Conservation (phyloP, 2,329 filamentous ascomycete genomes). For the Fusarium guadeloupense region DNA sequence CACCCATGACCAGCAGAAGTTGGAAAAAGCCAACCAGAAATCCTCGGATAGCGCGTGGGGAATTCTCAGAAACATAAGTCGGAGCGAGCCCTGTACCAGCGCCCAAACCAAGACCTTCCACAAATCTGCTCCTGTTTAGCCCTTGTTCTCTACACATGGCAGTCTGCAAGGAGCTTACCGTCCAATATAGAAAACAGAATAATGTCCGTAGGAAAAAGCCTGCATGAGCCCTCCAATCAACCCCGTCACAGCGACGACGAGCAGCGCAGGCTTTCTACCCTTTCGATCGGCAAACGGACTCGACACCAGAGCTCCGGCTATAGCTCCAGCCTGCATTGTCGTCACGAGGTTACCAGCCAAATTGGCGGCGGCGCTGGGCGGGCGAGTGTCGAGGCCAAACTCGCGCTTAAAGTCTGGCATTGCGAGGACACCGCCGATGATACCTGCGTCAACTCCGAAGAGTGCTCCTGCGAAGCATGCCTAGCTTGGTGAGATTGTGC, state of each 20-base stretch:
- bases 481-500: slow-evolving; percentile 6
- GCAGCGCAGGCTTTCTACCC: slow-evolving; percentile 46
- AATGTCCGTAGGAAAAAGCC: slow-evolving; percentile 44
- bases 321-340: slow-evolving; percentile 43
- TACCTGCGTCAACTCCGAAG: slow-evolving; percentile 43
- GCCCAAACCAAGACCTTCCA: slow-evolving; percentile 62
- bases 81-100: slow-evolving; percentile 66
- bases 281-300: slow-evolving; percentile 43
- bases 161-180: not conserved
- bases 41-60: slow-evolving; percentile 67
- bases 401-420: slow-evolving; percentile 44
- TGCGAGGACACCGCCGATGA: slow-evolving; percentile 43
- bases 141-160: accelerated
- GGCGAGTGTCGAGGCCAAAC: slow-evolving; percentile 34
- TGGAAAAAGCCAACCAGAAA: slow-evolving; percentile 69
- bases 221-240: slow-evolving; percentile 47
- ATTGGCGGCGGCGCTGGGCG: slow-evolving; percentile 29
- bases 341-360: slow-evolving; percentile 43
- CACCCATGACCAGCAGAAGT: slow-evolving; percentile 58
- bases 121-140: slow-evolving; percentile 41
- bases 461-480: slow-evolving; percentile 36
- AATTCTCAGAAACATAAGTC: slow-evolving; percentile 68
- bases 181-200: slow-evolving; percentile 45
- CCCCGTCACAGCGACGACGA: slow-evolving; percentile 43
- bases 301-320: slow-evolving; percentile 38